These are phyloP conservation scores for Blastobotrys petasosporus DNA, from an alignment of 1,139 yeast genomes.

Conservation along the genomic window DNA sequence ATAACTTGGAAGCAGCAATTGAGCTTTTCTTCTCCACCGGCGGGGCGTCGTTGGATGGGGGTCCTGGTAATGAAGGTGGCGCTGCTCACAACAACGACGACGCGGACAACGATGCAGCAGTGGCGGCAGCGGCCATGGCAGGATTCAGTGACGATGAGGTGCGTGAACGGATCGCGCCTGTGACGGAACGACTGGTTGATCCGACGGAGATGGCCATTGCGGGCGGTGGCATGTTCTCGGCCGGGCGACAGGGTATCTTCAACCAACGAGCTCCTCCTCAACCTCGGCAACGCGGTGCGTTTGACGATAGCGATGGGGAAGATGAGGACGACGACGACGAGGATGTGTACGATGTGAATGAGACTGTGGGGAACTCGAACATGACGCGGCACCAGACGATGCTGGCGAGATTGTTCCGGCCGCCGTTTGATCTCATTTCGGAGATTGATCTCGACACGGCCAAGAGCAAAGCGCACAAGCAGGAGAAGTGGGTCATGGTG, in stretches of 20 bases:
- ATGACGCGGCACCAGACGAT: constrained; percentile 61
- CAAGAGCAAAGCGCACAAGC: constrained; percentile 54
- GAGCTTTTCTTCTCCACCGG: constrained; percentile 78
- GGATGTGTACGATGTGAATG: constrained; percentile 20
- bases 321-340: constrained; percentile 22
- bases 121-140: constrained; percentile 4
- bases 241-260: constrained; percentile 35
- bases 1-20: constrained; percentile 79
- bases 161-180: constrained; percentile 71
- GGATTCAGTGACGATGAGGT: constrained; percentile 41
- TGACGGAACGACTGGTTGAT: constrained; percentile 73
- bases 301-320: constrained; percentile 17
- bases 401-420: constrained; percentile 76
- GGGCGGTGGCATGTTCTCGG: constrained; percentile 10
- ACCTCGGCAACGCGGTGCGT: constrained; percentile 11
- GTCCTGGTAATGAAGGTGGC: constrained; percentile 21
- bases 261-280: constrained; percentile 38
- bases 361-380: constrained; percentile 22
- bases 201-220: constrained; percentile 27
- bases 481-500: constrained; percentile 74
- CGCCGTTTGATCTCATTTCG: constrained; percentile 86
- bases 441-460: constrained; percentile 66
- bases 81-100: constrained; percentile 25
- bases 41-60: constrained; percentile 37
- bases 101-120: constrained; percentile 22